Conservation (phyloP, 139 green algal genomes). For the Chlorella vulgaris region DNA sequence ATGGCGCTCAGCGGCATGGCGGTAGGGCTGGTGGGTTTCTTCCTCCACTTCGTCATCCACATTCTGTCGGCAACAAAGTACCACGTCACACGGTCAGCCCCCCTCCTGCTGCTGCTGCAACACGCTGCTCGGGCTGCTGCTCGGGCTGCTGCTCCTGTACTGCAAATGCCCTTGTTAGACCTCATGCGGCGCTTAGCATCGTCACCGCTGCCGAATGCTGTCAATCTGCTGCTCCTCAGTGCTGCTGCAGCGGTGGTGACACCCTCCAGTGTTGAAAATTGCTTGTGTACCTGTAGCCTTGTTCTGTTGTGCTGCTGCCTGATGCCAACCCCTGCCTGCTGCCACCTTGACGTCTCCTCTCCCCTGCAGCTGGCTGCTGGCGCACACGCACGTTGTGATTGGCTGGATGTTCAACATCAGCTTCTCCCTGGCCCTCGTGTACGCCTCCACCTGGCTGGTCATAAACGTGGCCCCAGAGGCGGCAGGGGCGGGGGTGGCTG, state of each 20-base stretch:
- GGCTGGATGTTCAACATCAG: constrained; percentile 86
- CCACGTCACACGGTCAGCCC: constrained; percentile 57
- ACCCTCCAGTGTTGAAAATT: no score
- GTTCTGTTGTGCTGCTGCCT: neutral
- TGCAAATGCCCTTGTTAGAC: no score
- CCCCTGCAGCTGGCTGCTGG: constrained; percentile 52
- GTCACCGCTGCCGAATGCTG: no score
- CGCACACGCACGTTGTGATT: constrained; percentile 54
- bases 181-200: no score
- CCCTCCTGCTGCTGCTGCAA: neutral
- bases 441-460: constrained; percentile 67
- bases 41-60: constrained; percentile 76
- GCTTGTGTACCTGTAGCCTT: neutral
- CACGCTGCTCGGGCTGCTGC: neutral
- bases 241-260: no score
- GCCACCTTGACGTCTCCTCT: neutral
- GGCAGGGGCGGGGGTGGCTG: constrained; percentile 53
- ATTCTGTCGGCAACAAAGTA: constrained; percentile 73
- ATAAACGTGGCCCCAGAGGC: constrained; percentile 73
- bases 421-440: constrained; percentile 69
- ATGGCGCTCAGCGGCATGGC: constrained; percentile 83
- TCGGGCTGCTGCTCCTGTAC: neutral
- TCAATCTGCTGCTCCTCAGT: no score
- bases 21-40: constrained; percentile 74
- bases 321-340: neutral